Evolutionary conservation across 2,329 filamentous ascomycete genomes (phyloP).

Genomic region (Arthrinium phaeospermum): DNA sequence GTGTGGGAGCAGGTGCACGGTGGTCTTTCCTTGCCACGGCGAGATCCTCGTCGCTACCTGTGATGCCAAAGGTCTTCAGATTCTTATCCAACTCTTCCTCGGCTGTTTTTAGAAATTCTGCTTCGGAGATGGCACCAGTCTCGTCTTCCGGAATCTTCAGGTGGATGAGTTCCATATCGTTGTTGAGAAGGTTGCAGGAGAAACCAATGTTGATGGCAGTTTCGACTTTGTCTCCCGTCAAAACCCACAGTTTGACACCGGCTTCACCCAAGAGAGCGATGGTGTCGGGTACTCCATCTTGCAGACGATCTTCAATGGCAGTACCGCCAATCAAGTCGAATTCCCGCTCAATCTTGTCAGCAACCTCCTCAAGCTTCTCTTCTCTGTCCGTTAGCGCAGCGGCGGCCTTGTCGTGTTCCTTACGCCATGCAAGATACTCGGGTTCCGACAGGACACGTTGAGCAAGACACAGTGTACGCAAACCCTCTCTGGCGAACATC

Average conservation of each 20-base stretch:
- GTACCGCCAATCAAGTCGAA: slow-evolving; percentile 89
- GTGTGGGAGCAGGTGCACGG: slow-evolving; percentile 83
- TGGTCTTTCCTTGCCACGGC: slow-evolving; percentile 80
- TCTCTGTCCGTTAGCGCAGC: slow-evolving; percentile 85
- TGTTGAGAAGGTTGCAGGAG: slow-evolving; percentile 96
- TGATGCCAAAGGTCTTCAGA: slow-evolving; percentile 75
- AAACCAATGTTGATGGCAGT: slow-evolving; percentile 99
- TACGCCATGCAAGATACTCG: slow-evolving; percentile 85
- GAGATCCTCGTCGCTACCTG: slow-evolving; percentile 85
- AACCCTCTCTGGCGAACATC: slow-evolving; percentile 93
- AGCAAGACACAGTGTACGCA: slow-evolving; percentile 93
- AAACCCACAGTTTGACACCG: slow-evolving; percentile 97
- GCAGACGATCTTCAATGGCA: slow-evolving; percentile 94
- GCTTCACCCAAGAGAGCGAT: slow-evolving; percentile 90
- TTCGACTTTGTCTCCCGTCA: slow-evolving; percentile 98
- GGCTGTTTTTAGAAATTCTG: slow-evolving; percentile 60
- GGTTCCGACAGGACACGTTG: slow-evolving; percentile 79
- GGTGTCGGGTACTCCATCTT: slow-evolving; percentile 95
- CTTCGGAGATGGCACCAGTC: slow-evolving; percentile 51
- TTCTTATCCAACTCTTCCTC: slow-evolving; percentile 77
- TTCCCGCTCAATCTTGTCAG: slow-evolving; percentile 89
- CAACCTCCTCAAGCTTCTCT: slow-evolving; percentile 88
- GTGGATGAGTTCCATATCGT: slow-evolving; percentile 95
- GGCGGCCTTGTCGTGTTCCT: slow-evolving; percentile 85
- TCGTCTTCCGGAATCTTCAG: slow-evolving; percentile 84